phyloP scores from a whole-genome alignment of 768 basidiomycete genomes.

The Antrodiella citrinella region DNA sequence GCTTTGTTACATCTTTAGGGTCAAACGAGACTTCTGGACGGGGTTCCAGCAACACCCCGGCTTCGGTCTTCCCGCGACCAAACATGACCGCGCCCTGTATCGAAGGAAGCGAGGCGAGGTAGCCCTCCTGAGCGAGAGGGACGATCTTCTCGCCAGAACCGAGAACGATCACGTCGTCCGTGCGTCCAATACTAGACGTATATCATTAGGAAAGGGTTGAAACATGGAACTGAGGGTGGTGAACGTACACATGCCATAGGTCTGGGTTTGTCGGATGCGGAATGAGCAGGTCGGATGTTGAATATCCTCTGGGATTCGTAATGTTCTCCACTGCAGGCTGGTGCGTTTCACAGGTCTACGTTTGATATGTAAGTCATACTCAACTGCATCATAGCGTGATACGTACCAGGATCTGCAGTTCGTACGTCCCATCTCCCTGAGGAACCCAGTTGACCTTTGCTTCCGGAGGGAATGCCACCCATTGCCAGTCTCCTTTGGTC shows the following conservation, averaged over 20 bases:
- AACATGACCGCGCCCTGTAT: conserved; percentile 14
- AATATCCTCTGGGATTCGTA: conserved; percentile 11
- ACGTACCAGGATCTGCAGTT: conserved; percentile 12
- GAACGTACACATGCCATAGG: conserved; percentile 22
- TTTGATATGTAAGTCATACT: too few species aligned
- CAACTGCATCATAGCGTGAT: too few species aligned
- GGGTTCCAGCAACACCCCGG: conserved; percentile 13
- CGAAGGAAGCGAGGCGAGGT: conserved; percentile 6
- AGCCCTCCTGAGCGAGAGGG: conserved; percentile 8
- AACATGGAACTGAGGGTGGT: neutral
- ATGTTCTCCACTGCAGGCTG: conserved; percentile 12
- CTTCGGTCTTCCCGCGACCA: conserved; percentile 8
- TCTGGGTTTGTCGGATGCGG: conserved; percentile 12
- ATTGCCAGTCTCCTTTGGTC: conserved; percentile 11
- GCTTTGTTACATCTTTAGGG: conserved; percentile 1
- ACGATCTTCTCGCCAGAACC: conserved; percentile 12
- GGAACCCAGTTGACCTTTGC: conserved; percentile 6
- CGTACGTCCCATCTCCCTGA: conserved; percentile 14
- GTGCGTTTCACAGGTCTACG: conserved; percentile 12
- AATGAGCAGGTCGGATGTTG: conserved; percentile 14
- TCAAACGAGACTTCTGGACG: conserved; percentile 4
- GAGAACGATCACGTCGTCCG: conserved; percentile 36
- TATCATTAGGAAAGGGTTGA: neutral
- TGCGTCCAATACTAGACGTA: conserved; percentile 21
- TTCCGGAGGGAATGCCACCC: conserved; percentile 6